Evolutionary conservation across 2,329 filamentous ascomycete species (phyloP).

Genomic region (Xylariales sp.): DNA sequence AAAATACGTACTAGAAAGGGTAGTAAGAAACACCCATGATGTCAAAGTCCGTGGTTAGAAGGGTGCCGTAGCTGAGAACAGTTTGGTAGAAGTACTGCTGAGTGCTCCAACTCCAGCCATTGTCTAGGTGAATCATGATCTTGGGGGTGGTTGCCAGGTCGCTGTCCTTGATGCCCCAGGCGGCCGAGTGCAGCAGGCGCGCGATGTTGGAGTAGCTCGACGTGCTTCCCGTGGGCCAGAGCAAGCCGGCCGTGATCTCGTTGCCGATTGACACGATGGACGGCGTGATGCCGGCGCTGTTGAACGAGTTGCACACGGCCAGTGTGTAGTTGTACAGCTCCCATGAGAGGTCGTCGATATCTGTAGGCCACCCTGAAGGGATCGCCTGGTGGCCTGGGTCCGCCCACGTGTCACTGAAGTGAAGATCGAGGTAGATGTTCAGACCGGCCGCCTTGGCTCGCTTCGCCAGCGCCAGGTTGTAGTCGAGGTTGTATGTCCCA

Average conservation of each 20-base stretch:
- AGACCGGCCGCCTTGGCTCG: conserved; percentile 60
- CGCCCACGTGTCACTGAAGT: conserved; percentile 68
- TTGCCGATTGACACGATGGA: conserved; percentile 68
- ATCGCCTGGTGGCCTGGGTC: conserved; percentile 60
- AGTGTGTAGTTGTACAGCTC: conserved; percentile 66
- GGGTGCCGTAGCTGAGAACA: conserved; percentile 46
- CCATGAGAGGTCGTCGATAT: conserved; percentile 54
- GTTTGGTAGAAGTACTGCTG: conserved; percentile 63
- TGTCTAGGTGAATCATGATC: conserved; percentile 72
- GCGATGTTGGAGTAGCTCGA: conserved; percentile 57
- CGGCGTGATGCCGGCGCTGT: conserved; percentile 47
- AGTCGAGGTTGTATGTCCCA: conserved; percentile 64
- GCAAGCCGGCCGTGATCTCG: conserved; percentile 63
- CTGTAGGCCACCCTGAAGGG: conserved; percentile 60
- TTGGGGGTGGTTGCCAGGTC: conserved; percentile 51
- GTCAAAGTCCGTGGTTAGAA: conserved; percentile 56
- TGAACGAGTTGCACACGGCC: conserved; percentile 57
- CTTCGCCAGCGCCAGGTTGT: conserved; percentile 65
- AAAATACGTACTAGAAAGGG: conserved; percentile 61
- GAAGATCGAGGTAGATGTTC: conserved; percentile 57
- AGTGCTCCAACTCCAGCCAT: conserved; percentile 67
- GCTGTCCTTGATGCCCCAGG: conserved; percentile 61
- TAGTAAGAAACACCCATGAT: conserved; percentile 71
- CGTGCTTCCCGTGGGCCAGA: conserved; percentile 60
- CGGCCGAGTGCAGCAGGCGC: conserved; percentile 57